A percentile compares a stretch with the other conserved stretches of the same genome.
Evolutionary conservation across 257 asterid species (phyloP).

Genomic region (Plectranthus barbatus): DNA sequence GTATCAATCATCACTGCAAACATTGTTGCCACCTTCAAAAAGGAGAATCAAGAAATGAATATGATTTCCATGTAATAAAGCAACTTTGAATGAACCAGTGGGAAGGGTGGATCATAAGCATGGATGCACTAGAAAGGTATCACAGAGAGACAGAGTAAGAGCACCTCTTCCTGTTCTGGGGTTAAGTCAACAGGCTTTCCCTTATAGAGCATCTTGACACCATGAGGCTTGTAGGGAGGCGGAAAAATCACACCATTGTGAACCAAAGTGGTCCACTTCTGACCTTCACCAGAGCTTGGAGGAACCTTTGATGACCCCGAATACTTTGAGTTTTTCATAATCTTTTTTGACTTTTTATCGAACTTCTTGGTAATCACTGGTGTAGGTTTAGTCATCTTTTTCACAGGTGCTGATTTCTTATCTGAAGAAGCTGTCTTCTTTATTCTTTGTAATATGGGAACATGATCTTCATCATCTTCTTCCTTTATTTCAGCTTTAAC

Average conservation of each 20-base stretch:
- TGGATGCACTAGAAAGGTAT: neutral
- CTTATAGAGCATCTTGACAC: conserved; percentile 87
- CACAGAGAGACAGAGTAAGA: neutral
- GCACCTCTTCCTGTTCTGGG: conserved; percentile 95
- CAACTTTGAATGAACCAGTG: neutral
- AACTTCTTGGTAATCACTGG: conserved; percentile 35
- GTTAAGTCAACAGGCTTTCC: conserved; percentile 73
- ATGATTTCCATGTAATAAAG: conserved; percentile 2
- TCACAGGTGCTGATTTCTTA: conserved; percentile 39
- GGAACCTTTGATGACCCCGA: conserved; percentile 70
- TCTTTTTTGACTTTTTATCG: conserved; percentile 42
- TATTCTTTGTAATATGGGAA: conserved; percentile 64
- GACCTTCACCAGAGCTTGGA: conserved; percentile 95
- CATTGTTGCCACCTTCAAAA: conserved; percentile 91
- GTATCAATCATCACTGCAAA: conserved; percentile 90
- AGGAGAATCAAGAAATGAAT: neutral
- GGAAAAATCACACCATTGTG: conserved; percentile 97
- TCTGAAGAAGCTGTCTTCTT: conserved; percentile 39
- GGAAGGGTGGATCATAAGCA: neutral
- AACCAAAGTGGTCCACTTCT: conserved; percentile 91
- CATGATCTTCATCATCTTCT: conserved; percentile 66
- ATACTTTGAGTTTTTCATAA: conserved; percentile 48
- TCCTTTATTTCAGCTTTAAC: conserved; percentile 52
- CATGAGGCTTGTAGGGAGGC: conserved; percentile 90
- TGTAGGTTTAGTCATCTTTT: conserved; percentile 34